These are phyloP conservation scores for Bryoglossum gracile DNA, from an alignment of 495 filamentous ascomycete species.

Conservation along the genomic window DNA sequence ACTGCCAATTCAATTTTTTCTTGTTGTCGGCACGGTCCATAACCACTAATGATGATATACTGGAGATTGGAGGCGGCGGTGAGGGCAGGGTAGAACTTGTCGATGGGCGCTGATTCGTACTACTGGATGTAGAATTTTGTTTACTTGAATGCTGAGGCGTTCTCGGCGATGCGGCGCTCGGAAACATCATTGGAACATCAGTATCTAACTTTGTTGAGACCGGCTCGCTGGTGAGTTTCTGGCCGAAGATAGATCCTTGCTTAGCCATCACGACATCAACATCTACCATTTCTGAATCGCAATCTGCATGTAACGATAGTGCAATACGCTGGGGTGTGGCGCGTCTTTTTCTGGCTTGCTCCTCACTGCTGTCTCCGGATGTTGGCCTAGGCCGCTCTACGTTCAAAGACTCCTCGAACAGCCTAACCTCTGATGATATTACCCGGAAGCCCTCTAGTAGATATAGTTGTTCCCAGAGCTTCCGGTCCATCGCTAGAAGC, in stretches of 20 bases:
- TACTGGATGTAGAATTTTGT: not conserved
- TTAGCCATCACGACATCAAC: constrained; percentile 21
- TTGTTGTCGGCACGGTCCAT: constrained; percentile 26
- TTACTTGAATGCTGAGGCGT: not conserved
- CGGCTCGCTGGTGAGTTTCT: constrained; percentile 1
- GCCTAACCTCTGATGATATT: constrained; percentile 53
- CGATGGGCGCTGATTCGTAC: constrained; percentile 3
- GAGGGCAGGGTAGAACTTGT: constrained; percentile 1
- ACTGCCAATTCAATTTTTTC: constrained; percentile 68
- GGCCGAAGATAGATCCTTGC: constrained; percentile 18
- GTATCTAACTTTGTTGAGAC: constrained; percentile 1
- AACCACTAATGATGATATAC: constrained; percentile 22
- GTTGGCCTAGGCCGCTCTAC: constrained; percentile 24
- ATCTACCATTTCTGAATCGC: constrained; percentile 42
- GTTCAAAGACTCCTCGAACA: constrained; percentile 56
- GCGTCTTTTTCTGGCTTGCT: constrained; percentile 23
- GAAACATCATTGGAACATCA: constrained; percentile 15
- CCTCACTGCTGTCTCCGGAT: constrained; percentile 7
- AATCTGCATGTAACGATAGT: constrained; percentile 27
- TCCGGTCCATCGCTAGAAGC: constrained; percentile 68
- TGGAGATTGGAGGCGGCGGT: not conserved
- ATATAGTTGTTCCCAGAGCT: constrained; percentile 80
- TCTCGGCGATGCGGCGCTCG: not conserved
- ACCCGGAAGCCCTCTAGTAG: constrained; percentile 77
- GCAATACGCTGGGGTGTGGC: constrained; percentile 25